Percentiles rank a stretch among this genome's conserved stretches.
Evolutionary conservation across 2,329 filamentous ascomycete genomes (phyloP).

Genomic region (Claviceps capensis): DNA sequence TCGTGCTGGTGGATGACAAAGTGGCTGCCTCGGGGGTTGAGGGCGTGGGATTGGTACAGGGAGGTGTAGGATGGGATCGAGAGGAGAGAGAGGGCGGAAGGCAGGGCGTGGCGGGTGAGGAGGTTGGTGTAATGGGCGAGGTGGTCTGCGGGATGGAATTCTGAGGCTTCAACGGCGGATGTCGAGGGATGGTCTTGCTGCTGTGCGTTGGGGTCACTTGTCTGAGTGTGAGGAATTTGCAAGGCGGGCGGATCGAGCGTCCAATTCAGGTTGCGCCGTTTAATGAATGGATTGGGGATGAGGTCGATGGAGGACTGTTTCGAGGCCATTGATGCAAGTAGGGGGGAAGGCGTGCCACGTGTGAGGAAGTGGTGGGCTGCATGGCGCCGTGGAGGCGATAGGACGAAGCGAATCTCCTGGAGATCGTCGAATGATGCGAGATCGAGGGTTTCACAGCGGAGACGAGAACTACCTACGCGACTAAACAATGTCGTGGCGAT

Average conservation of each 20-base stretch:
- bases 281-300: conserved; percentile 32
- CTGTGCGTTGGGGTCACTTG: not conserved
- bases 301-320: conserved; percentile 15
- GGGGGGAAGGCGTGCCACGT: not conserved
- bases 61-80: conserved; percentile 20
- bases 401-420: not conserved
- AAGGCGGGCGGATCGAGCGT: conserved; percentile 15
- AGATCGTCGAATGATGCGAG: too few species aligned
- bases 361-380: not conserved
- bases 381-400: too few species aligned
- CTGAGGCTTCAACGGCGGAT: conserved; percentile 27
- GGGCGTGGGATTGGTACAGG: conserved; percentile 22
- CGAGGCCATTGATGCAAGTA: not conserved
- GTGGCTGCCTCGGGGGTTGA: conserved; percentile 27
- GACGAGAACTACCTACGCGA: too few species aligned
- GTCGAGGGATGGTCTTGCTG: conserved; percentile 11
- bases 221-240: not conserved
- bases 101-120: conserved; percentile 17
- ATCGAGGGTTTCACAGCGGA: too few species aligned
- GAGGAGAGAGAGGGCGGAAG: conserved; percentile 17
- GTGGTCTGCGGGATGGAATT: conserved; percentile 23
- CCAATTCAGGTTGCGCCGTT: conserved; percentile 32
- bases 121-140: conserved; percentile 23
- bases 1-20: conserved; percentile 65
- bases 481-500: too few species aligned